Base-by-base conservation (phyloP, 371 early-diverging fungal species). In the Rhizopus microsporus region DNA sequence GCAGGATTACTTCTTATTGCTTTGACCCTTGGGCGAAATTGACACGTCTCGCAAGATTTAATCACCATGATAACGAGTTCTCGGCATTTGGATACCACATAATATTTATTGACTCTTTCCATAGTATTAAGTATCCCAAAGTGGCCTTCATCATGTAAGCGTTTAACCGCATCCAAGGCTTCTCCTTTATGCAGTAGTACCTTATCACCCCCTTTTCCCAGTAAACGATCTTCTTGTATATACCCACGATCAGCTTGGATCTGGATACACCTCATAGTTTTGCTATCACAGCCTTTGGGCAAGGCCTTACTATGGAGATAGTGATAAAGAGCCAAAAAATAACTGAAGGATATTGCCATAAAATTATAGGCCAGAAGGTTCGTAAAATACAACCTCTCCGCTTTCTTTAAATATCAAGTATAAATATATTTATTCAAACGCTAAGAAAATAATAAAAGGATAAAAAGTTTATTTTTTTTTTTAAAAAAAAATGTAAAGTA, bases 71-170 rank as follows among this genome's bases (percentile, higher is more conserved):
- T 16, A 0, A 77, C 77, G 0, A 80, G 37, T 51, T 56, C 0
- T 69, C 17, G 7, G 54, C 68, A 13, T 55, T 49, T 10, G 32
- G 43, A 32, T 34, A 60, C 8, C 31, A 45, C 29, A 69, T 67
- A 17, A n/a, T 32, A 2, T 23, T 23, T 46, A 49, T 48, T 9
- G 3, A 43, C 32, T 30, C 7, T 15, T n/a, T 35, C 2, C 32
- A 56, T 33, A 16, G 69, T 69, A 35, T 62, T 59, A 32, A 50
- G 52, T 3, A 65, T 35, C 4, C 65, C 69, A 37, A 59, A 42
- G 35, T 69, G 69, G 0, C 69, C 63, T 57, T 69, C 69, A 10
- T 29, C 38, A 48, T 69, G 65, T 4, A 69, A 59, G 13, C 34
- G 13, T n/a, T 32, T 33, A 10, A 69, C 43, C 0, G 54, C 65